Base-by-base conservation (phyloP, 345 rosid genomes). In the Lumnitzera racemosa region DNA sequence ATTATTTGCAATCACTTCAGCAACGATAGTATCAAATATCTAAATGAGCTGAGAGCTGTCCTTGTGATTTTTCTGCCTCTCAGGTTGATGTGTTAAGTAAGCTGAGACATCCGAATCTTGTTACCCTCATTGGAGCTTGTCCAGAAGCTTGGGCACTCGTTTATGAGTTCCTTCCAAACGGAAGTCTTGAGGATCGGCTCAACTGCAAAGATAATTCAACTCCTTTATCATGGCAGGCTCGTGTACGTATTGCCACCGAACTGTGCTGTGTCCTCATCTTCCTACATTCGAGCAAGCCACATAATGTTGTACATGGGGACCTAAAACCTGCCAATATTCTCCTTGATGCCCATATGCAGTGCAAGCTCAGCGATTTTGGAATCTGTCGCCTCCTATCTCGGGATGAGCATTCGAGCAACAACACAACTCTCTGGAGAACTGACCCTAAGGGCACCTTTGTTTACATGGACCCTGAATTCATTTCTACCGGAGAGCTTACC, bases 171-270 rank as follows among this genome's bases (percentile, higher is more conserved):
- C 80, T 89, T 57, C 81, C 90, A 4, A 87, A 87, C 76, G 98
- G 96, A 58, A 92, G 96, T 68, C 96, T 92, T 54, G 98, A 92
- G 77, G 98, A 92, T 60, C 81, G 91, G 59, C 85, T 92, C 56
- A 76, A 69, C 81, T 89, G 96, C 76, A 69, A 20, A 64, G 91
- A 77, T 68, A 89, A 89, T 72, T 78, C 96, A 49, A 75, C 88
- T 0, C 96, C 96, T 3, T 64, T 92, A 67, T 82, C 96, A 49
- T 92, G 98, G 98, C 91, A 89, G 72, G 78, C 81, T 53, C 83
- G 98, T 47, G 81, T 87, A 31, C 80, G 90, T 55, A 80, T 92
- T 59, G 96, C 88, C 49, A 59, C 89, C 11, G 98, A 92, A 67
- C 61, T 92, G 63, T 89, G 98, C 53, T 85, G 94, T 14, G 88